Percentiles rank a stretch among this genome's conserved stretches.
Conservation (phyloP, 164 flowering plant genomes). For the Stephania yunnanensis region DNA sequence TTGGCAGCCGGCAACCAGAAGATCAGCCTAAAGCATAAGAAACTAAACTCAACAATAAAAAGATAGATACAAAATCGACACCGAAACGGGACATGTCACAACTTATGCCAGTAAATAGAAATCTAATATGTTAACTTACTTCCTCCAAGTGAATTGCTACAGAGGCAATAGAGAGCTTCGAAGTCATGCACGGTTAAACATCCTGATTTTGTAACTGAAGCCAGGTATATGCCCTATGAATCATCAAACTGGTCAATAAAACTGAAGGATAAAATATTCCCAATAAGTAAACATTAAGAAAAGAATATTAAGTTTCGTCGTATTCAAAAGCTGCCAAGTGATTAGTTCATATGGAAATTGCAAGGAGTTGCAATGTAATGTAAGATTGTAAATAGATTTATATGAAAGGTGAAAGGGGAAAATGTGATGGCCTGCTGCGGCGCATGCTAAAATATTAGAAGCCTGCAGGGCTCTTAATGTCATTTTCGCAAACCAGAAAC, state of each 20-base stretch:
- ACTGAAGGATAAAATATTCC: background rate
- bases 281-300: background rate
- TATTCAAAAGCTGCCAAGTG: background rate
- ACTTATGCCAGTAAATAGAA: conserved; percentile 3
- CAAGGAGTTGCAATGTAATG: background rate
- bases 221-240: conserved; percentile 76
- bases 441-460: background rate
- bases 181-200: conserved; percentile 88
- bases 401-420: background rate
- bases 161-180: conserved; percentile 58
- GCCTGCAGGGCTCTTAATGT: background rate
- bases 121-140: conserved; percentile 30
- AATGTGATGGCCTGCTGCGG: background rate
- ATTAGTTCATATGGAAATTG: background rate
- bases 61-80: background rate
- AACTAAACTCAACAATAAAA: background rate
- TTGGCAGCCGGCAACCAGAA: background rate
- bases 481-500: background rate
- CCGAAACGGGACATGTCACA: background rate
- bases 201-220: conserved; percentile 75
- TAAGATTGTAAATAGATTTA: background rate
- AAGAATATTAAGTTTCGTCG: background rate
- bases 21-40: background rate
- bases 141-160: conserved; percentile 22
- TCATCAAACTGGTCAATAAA: background rate